Evolutionary conservation across 2,329 filamentous ascomycete species (phyloP).

Genomic region (Paraconiothyrium brasiliense): DNA sequence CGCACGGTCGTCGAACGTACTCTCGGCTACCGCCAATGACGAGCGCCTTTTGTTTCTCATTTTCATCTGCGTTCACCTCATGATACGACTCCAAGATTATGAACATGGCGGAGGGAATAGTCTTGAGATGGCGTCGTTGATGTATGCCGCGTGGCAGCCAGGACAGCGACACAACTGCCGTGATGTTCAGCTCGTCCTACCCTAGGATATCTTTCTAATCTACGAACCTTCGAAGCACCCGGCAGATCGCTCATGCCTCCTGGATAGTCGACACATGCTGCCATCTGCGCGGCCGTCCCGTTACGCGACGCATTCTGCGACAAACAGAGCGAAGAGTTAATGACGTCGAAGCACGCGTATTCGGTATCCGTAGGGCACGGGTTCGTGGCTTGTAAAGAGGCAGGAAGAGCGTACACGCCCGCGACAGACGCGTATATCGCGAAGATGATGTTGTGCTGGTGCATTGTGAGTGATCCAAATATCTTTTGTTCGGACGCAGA

Average conservation of each 20-base stretch:
- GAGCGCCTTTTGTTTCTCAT: not conserved
- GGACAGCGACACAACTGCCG: constrained; percentile 25
- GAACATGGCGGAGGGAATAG: constrained; percentile 26
- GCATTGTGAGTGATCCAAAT: constrained; percentile 3
- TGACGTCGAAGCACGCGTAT: constrained; percentile 28
- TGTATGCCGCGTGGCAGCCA: constrained; percentile 22
- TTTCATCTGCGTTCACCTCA: not conserved
- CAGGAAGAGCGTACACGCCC: constrained; percentile 10
- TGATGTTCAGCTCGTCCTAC: not conserved
- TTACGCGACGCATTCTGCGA: constrained; percentile 19
- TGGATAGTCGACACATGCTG: constrained; percentile 23
- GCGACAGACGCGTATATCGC: constrained; percentile 2
- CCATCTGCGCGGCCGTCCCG: constrained; percentile 21
- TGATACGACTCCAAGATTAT: not conserved
- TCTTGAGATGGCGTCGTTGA: constrained; percentile 25
- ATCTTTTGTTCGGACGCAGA: not conserved
- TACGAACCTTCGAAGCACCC: constrained; percentile 23
- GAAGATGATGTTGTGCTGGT: not conserved
- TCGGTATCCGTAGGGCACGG: constrained; percentile 22
- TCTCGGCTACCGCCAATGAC: not conserved
- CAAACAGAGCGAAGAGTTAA: constrained; percentile 27
- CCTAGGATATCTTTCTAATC: not conserved
- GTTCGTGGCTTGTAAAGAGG: constrained; percentile 17
- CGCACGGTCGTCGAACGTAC: not conserved
- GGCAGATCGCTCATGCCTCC: constrained; percentile 26